Percentiles rank a stretch among this genome's conserved stretches.
Evolutionary conservation across 2,329 filamentous ascomycete species (phyloP).

Genomic region (Rhexocercosporidium sp.): DNA sequence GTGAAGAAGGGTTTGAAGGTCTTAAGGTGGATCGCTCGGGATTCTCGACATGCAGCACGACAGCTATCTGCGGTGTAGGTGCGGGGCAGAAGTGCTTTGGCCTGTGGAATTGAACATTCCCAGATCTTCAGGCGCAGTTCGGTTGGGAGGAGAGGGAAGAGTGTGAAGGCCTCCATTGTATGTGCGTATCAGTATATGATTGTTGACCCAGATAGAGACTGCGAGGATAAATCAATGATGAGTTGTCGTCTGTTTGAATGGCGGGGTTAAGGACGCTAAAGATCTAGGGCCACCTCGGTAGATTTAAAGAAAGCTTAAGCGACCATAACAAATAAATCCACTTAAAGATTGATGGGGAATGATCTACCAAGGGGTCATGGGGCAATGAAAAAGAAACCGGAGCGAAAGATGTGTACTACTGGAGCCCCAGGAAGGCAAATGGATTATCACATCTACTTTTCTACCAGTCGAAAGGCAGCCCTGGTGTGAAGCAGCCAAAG

Average conservation of each 20-base stretch:
- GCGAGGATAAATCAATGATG: neutral
- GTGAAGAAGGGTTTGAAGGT: conserved; percentile 11
- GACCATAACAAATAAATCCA: neutral
- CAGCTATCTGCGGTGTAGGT: neutral
- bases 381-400: no score
- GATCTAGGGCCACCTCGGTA: neutral
- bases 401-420: no score
- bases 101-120: conserved; percentile 1
- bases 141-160: conserved; percentile 12
- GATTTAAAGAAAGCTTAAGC: neutral
- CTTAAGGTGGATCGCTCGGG: conserved; percentile 6
- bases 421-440: no score
- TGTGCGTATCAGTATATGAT: neutral
- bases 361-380: no score
- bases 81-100: conserved; percentile 9
- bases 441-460: no score
- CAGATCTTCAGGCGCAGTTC: conserved; percentile 16
- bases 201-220: neutral
- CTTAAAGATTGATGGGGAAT: no score
- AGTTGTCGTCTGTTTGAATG: neutral
- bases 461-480: no score
- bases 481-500: no score
- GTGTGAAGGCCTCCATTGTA: conserved; percentile 2
- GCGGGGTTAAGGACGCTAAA: conserved; percentile 6
- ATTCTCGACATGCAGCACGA: conserved; percentile 6